These are phyloP conservation scores for Beauveria sp. DNA, from an alignment of 2,329 filamentous ascomycete species.

Conservation along the genomic window DNA sequence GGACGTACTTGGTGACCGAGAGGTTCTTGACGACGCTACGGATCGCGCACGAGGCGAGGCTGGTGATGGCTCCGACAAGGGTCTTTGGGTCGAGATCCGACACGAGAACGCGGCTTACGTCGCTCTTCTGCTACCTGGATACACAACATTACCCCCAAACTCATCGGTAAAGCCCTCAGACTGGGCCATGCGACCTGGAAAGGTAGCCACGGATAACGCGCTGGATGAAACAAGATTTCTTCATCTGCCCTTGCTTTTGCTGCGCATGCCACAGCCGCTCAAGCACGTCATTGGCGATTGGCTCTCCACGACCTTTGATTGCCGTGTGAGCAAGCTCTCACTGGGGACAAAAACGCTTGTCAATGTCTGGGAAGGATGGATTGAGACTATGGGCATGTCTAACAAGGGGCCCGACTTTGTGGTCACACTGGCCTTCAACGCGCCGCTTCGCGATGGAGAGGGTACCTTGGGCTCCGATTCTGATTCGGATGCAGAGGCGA, in stretches of 20 bases:
- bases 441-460: slow-evolving; percentile 23
- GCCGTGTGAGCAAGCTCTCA: slow-evolving; percentile 41
- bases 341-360: slow-evolving; percentile 45
- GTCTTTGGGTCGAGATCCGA: slow-evolving; percentile 38
- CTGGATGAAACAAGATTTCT: slow-evolving; percentile 23
- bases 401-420: slow-evolving; percentile 36
- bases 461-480: slow-evolving; percentile 10
- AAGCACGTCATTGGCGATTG: slow-evolving; percentile 43
- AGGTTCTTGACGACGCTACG: slow-evolving; percentile 13
- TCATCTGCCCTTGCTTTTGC: slow-evolving; percentile 42
- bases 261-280: slow-evolving; percentile 47
- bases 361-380: slow-evolving; percentile 44
- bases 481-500: slow-evolving; percentile 14
- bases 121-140: slow-evolving; percentile 41
- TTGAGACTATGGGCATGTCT: slow-evolving; percentile 29
- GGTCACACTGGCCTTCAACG: slow-evolving; percentile 43
- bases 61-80: slow-evolving; percentile 21
- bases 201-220: background rate
- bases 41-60: slow-evolving; percentile 13
- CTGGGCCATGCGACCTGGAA: slow-evolving; percentile 18
- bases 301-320: slow-evolving; percentile 47
- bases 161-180: slow-evolving; percentile 4
- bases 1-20: slow-evolving; percentile 24
- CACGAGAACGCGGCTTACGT: slow-evolving; percentile 47
- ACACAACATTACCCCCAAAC: slow-evolving; percentile 11